Evolutionary conservation across 139 green algal genomes (phyloP), one percentile per base, ranked within the genome.

Genomic region (Chlamydomonas sphaeroides): DNA sequence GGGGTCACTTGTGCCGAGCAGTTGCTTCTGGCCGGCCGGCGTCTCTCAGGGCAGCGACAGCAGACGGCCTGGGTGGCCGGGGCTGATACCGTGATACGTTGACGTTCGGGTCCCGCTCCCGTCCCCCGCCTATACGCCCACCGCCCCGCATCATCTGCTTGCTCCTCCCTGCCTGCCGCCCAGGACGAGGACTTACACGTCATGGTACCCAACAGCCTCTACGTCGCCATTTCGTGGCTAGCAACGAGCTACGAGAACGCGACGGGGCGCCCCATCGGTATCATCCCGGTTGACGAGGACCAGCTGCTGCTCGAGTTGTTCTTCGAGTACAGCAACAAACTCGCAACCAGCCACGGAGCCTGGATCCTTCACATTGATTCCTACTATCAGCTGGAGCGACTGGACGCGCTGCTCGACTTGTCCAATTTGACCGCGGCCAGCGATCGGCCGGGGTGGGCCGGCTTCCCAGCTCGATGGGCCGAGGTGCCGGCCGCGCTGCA

Each of bases 281-380:
- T 83, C 3, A 45, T 65, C 23, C 76, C 76, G 3, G 63, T 83
- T 20, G 76, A 83, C 48, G 62, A 39, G 30, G 42, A 73, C 45
- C 76, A 83, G 45, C 76, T 83, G 45, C 25, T 66, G 23, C 45
- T 28, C 21, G 76, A 83, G 32, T 45, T 42, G 5, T 3, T 65
- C 3, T 83, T 83, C 38, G 76, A 83, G 28, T 73, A 35, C 38
- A 32, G 20, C 20, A 72, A 72, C 42, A 68, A 51, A 3, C 62
- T 83, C 17, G 65, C 23, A 26, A 51, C 10, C 76, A n/a, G 32
- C 26, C 76, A 83, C 32, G 57, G 74, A 39, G 76, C 62, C 33
- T 83, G 76, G 76, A 32, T 74, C 14, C 5, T 83, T 23, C 42
- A 68, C 33, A 1, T 83, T n/a, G 74, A 80, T 32, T 45, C 30